Evolutionary conservation across 306 rosid genomes (phyloP), one percentile per base, ranked within the genome.

Genomic region (Inga laurina): DNA sequence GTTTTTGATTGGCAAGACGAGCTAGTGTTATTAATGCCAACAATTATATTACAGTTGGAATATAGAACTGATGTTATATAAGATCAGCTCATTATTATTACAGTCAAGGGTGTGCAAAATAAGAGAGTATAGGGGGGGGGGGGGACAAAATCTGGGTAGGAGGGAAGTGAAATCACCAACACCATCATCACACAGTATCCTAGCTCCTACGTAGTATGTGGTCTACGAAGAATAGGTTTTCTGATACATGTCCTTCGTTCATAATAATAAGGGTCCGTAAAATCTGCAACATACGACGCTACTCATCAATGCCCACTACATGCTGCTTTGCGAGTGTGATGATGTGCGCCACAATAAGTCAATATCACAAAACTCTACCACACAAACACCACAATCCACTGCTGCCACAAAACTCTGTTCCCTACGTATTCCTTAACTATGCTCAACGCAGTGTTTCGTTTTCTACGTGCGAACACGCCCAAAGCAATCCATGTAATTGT

Each of bases 221-320:
- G 83, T 57, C 75, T 76, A 18, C 34, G 59, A 52, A 16, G 37
- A 11, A 78, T 75, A 82, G 77, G 86, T 46, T 73, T 3, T 22
- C 6, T 22, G 0, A 13, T 59, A 2, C 43, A 7, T 52, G 59
- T 52, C 59, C 59, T 52, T 52, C 68, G 22, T 85, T 72, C 78
- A 39, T 22, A 59, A 64, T 75, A 76, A 82, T 27, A 37, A 37
- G 71, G 75, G 80, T 77, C 83, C 68, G 27, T 52, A 78, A 64
- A 85, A 86, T 87, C 88, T 85, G 84, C 89, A 84, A 88, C 81
- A 30, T 52, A 66, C 81, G 81, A 61, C 79, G 30, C 61, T 51
- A n/a, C 71, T 56, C 52, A 16, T 39, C 43, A 56, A 22, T 49
- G 27, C 5, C 59, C 83, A 34, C 62, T 64, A 12, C 22, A 73